phyloP scores from a whole-genome alignment of 805 yeast species.

The Clavispora fructus region DNA sequence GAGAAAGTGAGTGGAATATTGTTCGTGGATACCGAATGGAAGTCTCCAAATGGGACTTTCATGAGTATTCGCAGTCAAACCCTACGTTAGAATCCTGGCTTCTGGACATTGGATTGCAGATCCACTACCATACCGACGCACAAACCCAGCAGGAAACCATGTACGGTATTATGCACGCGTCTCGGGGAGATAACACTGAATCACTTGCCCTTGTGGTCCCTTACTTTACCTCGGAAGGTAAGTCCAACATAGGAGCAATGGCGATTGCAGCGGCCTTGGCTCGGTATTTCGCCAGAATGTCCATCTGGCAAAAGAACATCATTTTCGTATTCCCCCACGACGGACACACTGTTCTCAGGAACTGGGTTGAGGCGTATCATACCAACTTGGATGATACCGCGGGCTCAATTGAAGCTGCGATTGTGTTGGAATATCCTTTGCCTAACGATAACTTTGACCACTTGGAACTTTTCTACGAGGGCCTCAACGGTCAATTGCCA shows the following conservation, averaged over 20 bases:
- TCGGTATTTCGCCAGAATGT: constrained; percentile 76
- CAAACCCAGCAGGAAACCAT: constrained; percentile 25
- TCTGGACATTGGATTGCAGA: constrained; percentile 64
- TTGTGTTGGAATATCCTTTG: constrained; percentile 74
- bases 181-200: constrained; percentile 94
- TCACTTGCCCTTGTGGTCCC: constrained; percentile 89
- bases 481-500: constrained; percentile 93
- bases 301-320: constrained; percentile 93
- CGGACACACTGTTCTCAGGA: constrained; percentile 59
- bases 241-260: constrained; percentile 73
- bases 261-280: constrained; percentile 69
- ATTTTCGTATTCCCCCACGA: constrained; percentile 79
- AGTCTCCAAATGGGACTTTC: constrained; percentile 33
- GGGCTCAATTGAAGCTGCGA: constrained; percentile 88
- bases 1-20: constrained; percentile 93
- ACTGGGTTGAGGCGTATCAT: constrained; percentile 95
- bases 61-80: constrained; percentile 35
- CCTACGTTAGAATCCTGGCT: constrained; percentile 53
- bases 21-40: constrained; percentile 79
- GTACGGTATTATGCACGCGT: constrained; percentile 85
- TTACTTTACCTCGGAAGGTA: constrained; percentile 65
- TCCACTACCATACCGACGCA: constrained; percentile 38
- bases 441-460: constrained; percentile 63
- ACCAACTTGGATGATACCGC: constrained; percentile 79
- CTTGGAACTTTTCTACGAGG: constrained; percentile 74